Conservation (phyloP, 1,284 basidiomycete genomes). For the Ceratobasidium papillatum region DNA sequence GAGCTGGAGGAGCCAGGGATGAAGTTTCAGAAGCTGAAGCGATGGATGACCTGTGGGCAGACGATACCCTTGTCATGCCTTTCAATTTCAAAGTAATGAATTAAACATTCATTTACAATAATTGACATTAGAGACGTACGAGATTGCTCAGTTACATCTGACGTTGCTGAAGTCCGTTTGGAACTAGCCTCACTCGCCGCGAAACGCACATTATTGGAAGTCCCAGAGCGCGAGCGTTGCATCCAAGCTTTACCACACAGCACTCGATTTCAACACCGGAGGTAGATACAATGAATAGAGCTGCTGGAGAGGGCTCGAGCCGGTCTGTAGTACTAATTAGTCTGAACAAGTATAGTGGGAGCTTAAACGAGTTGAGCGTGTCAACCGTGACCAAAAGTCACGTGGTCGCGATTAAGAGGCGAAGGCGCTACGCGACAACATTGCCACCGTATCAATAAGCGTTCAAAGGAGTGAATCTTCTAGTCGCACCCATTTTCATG, state of each 20-base stretch:
- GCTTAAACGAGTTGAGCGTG: background rate
- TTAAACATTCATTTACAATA: background rate
- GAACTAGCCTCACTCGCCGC: constrained; percentile 17
- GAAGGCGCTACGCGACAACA: background rate
- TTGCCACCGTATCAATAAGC: background rate
- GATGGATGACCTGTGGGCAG: constrained; percentile 7
- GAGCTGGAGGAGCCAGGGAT: background rate
- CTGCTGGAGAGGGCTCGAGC: background rate
- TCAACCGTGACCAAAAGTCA: constrained; percentile 16
- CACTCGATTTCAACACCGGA: background rate
- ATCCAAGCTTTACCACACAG: background rate
- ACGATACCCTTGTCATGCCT: constrained; percentile 16
- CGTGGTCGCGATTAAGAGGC: constrained; percentile 2
- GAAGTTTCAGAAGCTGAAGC: background rate
- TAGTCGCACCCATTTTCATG: no score
- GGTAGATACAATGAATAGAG: background rate
- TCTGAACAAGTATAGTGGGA: background rate
- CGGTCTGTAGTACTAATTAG: background rate
- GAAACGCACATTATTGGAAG: constrained; percentile 34
- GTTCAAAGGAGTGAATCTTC: background rate
- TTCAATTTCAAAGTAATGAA: background rate
- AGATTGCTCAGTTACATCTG: constrained; percentile 1
- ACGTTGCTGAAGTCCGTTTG: constrained; percentile 15
- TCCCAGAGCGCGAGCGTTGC: constrained; percentile 7
- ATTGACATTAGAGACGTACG: background rate